Evolutionary conservation across 2,329 filamentous ascomycete species (phyloP).

Genomic region (Apiospora aurea): DNA sequence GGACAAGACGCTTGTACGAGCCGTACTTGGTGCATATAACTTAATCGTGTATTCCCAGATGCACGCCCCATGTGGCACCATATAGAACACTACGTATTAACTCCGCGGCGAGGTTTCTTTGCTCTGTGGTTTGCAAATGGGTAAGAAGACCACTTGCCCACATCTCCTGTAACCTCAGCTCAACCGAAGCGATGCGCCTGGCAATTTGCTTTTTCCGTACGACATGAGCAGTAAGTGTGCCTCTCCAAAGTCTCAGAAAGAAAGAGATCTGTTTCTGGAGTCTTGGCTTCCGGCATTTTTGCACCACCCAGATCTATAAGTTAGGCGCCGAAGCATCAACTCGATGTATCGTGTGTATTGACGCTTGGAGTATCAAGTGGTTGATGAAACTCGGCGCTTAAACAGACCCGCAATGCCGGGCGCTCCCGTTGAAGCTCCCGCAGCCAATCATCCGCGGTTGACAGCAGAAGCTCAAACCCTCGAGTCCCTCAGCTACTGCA

Average conservation of each 20-base stretch:
- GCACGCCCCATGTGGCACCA: not conserved
- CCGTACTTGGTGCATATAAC: not conserved
- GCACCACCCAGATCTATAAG: not conserved
- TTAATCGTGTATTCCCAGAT: not conserved
- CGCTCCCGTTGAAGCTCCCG: slow-evolving; percentile 15
- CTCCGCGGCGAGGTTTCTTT: not conserved
- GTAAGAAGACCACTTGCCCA: not conserved
- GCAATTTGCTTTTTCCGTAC: not conserved
- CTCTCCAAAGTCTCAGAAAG: not conserved
- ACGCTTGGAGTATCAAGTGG: slow-evolving; percentile 14
- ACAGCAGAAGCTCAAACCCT: slow-evolving; percentile 4
- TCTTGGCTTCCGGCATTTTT: not conserved
- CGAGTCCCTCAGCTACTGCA: slow-evolving; percentile 20
- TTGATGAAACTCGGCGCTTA: slow-evolving; percentile 24
- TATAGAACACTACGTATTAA: not conserved
- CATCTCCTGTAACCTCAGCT: not conserved
- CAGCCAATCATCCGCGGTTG: slow-evolving; percentile 17
- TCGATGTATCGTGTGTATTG: slow-evolving; percentile 8
- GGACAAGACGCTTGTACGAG: not conserved
- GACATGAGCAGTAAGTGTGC: not conserved
- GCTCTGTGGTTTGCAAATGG: not conserved
- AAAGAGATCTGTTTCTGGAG: not conserved
- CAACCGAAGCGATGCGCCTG: not conserved
- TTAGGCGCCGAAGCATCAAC: not conserved
- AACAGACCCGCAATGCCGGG: slow-evolving; percentile 6